Base-by-base conservation (phyloP, 805 yeast species). In the Wickerhamiella occidentalis region DNA sequence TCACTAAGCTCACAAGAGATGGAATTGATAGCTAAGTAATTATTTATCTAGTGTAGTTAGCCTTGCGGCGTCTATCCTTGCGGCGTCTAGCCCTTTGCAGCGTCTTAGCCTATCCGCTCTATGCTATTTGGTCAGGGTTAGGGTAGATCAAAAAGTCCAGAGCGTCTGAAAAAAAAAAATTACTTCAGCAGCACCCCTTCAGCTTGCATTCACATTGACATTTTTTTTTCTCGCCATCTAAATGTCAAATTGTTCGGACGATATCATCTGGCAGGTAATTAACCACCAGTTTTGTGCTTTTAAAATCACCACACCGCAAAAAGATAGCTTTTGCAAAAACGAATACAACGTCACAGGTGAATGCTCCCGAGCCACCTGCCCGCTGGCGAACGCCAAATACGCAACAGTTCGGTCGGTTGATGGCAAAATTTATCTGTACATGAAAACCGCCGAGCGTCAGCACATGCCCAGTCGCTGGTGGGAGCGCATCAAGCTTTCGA, bases 361-460 rank as follows among this genome's bases (percentile, higher is more conserved):
- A 50, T 92, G 99, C 66, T 77, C 80, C 49, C 78, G 98, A 61
- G 87, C 81, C 64, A 84, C 96, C 4, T 92, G 99, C 65, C 99
- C 99, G 1, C 70, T 92, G 53, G 99, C 99, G 22, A 92, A 65
- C 49, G 55, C 69, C n/a, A 63, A 58, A 49, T 65, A 65, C 47
- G 68, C 69, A 26, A 64, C 69, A 0, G 68, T 65, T 17, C 57
- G 67, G 36, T 55, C 49, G 50, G 60, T 65, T 18, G 61, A 64
- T 44, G 69, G 69, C 25, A 54, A 60, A 44, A 57, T 64, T 33
- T 65, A 62, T 42, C 54, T 65, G 5, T 92, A 92, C 68, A 92
- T 92, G 86, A 92, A 92, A 65, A 92, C 97, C 1, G 95, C 94
- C 1, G 99, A 92, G 70, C 79, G 99, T 68, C 94, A 95, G 18